Percentiles rank a stretch among this genome's conserved stretches.
phyloP scores from a whole-genome alignment of 352 stramenopile genomes.

The Phytophthora pluvialis region DNA sequence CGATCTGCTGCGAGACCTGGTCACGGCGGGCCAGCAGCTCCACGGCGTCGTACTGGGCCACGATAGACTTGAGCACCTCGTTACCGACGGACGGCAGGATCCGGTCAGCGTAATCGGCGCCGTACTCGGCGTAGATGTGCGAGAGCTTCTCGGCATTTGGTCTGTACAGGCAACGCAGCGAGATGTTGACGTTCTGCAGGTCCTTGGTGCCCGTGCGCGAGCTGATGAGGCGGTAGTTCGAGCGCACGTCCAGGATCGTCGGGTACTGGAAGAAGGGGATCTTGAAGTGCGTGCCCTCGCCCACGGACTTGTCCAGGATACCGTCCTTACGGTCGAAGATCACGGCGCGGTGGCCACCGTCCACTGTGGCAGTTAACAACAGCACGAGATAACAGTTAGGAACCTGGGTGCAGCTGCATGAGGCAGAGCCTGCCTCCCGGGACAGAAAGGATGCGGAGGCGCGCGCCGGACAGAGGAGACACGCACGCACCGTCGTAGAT shows the following conservation, averaged over 20 bases:
- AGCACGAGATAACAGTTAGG: conserved; percentile 17
- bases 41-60: conserved; percentile 99
- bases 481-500: conserved; percentile 82
- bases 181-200: conserved; percentile 99
- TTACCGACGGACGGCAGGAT: conserved; percentile 99
- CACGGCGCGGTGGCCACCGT: conserved; percentile 98
- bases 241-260: conserved; percentile 98
- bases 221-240: conserved; percentile 97
- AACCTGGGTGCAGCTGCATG: not conserved
- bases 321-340: conserved; percentile 99
- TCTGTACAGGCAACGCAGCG: conserved; percentile 95
- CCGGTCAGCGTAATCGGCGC: conserved; percentile 98
- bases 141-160: conserved; percentile 95
- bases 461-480: conserved; percentile 6
- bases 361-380: conserved; percentile 75
- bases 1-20: conserved; percentile 97
- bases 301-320: conserved; percentile 95
- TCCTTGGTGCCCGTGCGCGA: conserved; percentile 98
- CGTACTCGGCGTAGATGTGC: conserved; percentile 97
- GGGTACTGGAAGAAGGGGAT: conserved; percentile 98
- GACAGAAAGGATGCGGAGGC: not conserved
- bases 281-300: conserved; percentile 99
- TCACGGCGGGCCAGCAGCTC: conserved; percentile 99
- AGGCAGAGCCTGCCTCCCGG: too few species aligned
- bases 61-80: conserved; percentile 94